phyloP scores from a whole-genome alignment of 1,284 basidiomycete genomes.

The Trametes sp. region DNA sequence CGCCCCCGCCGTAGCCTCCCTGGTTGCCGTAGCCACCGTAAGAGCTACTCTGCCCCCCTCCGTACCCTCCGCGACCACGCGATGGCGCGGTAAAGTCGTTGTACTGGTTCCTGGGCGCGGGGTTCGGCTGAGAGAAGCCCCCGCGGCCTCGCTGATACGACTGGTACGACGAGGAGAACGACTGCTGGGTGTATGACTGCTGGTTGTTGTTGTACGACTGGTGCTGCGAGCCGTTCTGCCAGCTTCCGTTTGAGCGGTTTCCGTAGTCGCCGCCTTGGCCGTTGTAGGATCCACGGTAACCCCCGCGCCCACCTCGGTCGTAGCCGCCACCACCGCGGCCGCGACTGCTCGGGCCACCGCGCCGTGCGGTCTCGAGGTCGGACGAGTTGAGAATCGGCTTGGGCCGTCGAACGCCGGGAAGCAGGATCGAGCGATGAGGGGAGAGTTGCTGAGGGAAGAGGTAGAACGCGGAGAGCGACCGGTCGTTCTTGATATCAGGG shows the following conservation, averaged over 20 bases:
- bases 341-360: constrained; percentile 49
- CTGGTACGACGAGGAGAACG: constrained; percentile 20
- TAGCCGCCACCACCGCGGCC: constrained; percentile 42
- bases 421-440: constrained; percentile 86
- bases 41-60: constrained; percentile 17
- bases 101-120: constrained; percentile 23
- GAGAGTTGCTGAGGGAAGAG: constrained; percentile 88
- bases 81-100: constrained; percentile 29
- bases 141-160: constrained; percentile 26
- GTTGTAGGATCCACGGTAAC: constrained; percentile 25
- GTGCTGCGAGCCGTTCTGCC: constrained; percentile 28
- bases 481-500: constrained; percentile 87
- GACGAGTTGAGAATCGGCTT: constrained; percentile 69
- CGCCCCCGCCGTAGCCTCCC: constrained; percentile 40
- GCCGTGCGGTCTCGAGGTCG: constrained; percentile 75
- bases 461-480: constrained; percentile 88
- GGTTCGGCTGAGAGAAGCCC: constrained; percentile 24
- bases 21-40: constrained; percentile 26
- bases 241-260: constrained; percentile 28
- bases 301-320: constrained; percentile 30
- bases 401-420: constrained; percentile 77
- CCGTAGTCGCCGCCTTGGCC: constrained; percentile 30
- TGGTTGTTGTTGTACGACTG: constrained; percentile 24
- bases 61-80: constrained; percentile 27
- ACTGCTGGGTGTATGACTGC: constrained; percentile 19